These are phyloP conservation scores for Saccharomycopsis microspora DNA, from an alignment of 805 yeast species.

Conservation along the genomic window DNA sequence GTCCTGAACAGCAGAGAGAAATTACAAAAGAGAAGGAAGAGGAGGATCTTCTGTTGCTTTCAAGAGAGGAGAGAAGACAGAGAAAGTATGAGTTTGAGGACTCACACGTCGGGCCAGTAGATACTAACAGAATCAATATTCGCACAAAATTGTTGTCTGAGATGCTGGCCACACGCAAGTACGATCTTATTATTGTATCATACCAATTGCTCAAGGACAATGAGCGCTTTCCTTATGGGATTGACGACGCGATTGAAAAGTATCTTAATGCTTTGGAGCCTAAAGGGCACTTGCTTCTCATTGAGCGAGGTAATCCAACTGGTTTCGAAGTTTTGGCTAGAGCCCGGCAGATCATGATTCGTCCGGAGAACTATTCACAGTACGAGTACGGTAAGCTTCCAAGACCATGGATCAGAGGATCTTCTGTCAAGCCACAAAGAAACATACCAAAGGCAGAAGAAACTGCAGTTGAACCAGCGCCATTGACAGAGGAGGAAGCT, in stretches of 20 bases:
- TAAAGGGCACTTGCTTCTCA: constrained; percentile 63
- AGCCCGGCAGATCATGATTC: constrained; percentile 80
- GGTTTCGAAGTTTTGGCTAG: constrained; percentile 86
- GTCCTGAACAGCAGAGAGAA: constrained; percentile 10
- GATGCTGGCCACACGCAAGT: constrained; percentile 34
- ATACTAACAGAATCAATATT: constrained; percentile 41
- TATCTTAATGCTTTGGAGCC: constrained; percentile 58
- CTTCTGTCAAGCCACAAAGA: constrained; percentile 23
- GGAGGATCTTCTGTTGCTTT: constrained; percentile 5
- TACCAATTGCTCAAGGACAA: constrained; percentile 61
- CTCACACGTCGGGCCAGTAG: constrained; percentile 36
- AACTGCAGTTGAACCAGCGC: background rate
- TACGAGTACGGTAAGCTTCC: constrained; percentile 54
- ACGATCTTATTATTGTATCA: constrained; percentile 74
- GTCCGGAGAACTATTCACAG: constrained; percentile 56
- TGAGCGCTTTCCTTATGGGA: constrained; percentile 55
- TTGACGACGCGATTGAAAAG: constrained; percentile 54
- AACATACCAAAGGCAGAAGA: constrained; percentile 2
- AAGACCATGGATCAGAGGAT: constrained; percentile 51
- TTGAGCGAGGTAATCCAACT: constrained; percentile 82
- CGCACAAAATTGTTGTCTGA: constrained; percentile 41
- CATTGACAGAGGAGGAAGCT: constrained; percentile 18
- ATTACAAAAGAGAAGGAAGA: constrained; percentile 7
- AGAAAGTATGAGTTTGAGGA: constrained; percentile 19
- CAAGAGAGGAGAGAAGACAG: constrained; percentile 6